Base-by-base conservation (phyloP, 2,329 filamentous ascomycete species). In the Ceratocystis cacaofunesta region DNA sequence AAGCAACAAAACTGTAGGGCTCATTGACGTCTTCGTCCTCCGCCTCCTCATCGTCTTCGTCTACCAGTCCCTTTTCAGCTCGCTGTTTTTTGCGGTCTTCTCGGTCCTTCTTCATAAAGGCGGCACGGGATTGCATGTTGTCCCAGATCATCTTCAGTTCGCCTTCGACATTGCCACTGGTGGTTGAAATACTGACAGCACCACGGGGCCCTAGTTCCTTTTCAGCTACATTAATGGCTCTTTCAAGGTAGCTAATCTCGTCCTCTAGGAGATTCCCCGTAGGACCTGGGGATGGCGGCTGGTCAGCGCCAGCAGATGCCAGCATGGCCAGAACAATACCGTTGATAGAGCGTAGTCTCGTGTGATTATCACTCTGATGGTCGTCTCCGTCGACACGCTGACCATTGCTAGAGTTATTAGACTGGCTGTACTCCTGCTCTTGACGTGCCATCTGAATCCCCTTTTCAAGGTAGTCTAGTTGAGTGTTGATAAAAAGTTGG, bases 381-480 rank as follows among this genome's bases (percentile, higher is more conserved):
- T 69, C 70, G 15, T 17, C 25, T 6, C 32, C 28, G 52, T 28
- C 12, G 7, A 5, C 19, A 41, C 8, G 36, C 25, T 25, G 5
- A 25, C 63, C 22, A 50, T 19, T 30, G 58, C 22, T 25, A 12
- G 48, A n/a, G 28, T 46, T n/a, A 46, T 67, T 61, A 4, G 61
- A 48, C 1, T 68, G 61, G 6, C 69, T 72, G 66, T 78, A 75
- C 62, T 78, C 76, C 70, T 85, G 81, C 69, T 85, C 83, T 17
- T 82, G 78, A 46, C 79, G 78, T 10, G 92, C 81, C 7, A 80
- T 79, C 36, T 79, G 76, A 41, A 94, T 75, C 1, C 84, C 83
- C 70, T 82, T 82, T 67, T 88, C 85, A 2, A 95, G 78, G 70
- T 90, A 92, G 50, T 86, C 83, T 22, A 94, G 74, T 71, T 92